Base-by-base conservation (phyloP, 1,284 basidiomycete species). In the Leccinum angustisporum region DNA sequence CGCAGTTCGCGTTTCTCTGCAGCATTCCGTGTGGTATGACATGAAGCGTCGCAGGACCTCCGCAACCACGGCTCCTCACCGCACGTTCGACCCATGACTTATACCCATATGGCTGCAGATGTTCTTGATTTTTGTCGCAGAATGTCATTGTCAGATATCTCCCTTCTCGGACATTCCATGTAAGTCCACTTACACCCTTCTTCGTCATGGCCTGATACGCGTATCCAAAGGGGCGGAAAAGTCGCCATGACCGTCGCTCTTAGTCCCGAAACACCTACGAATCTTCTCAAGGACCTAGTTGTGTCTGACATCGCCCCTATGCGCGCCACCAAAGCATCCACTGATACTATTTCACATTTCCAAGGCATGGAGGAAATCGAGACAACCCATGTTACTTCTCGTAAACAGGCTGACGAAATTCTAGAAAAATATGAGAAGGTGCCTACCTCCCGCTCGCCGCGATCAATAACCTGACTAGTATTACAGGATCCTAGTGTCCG, bases 131-230 rank as follows among this genome's bases (percentile, higher is more conserved):
- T 91, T 67, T 82, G 85, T 57, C 68, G 77, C 11, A 73, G 76
- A 34, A 81, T 83, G 58, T 78, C 77, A 0, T 74, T 91, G 38
- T 77, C 77, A 2, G 78, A 89, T n/a, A 80, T 92, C 27, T 83
- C 86, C 0, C 80, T 95, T 3, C 78, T 94, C 7, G 94, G 93
- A 0, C 94, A 95, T 70, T 95, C 92, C 2, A 94, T 95, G 92
- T 91, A 68, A 54, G 85, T 76, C 54, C 14, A 25, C 40, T 40
- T 8, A 18, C 38, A 54, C 6, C 9, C 34, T 30, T n/a, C 10
- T 4, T 33, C 3, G 7, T 31, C 16, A 10, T 40, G 2, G 3
- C 55, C 58, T 66, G 54, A 75, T 56, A 16, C 4, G 46, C 34
- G 2, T 59, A 27, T 11, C 30, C 48, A 33, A 63, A 93, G 91